Conservation (phyloP, 176 grass and related monocot genomes). For the Cenchrus americanus region DNA sequence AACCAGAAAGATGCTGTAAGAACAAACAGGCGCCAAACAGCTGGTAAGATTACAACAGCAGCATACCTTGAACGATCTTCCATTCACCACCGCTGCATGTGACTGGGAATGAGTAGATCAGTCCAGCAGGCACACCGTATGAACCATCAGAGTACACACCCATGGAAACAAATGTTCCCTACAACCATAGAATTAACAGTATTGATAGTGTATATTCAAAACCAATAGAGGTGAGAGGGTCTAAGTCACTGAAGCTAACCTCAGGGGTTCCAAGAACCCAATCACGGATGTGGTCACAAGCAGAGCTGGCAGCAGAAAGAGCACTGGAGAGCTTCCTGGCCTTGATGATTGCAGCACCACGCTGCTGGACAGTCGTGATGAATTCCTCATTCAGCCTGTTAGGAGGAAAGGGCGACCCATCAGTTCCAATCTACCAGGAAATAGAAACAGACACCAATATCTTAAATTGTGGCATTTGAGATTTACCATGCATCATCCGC, state of each 20-base stretch:
- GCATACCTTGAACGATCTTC: conserved; percentile 86
- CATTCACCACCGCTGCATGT: conserved; percentile 80
- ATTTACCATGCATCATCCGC: conserved; percentile 79
- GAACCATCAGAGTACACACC: conserved; percentile 96
- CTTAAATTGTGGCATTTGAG: conserved; percentile 1
- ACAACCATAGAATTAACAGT: background rate
- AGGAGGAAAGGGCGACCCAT: background rate
- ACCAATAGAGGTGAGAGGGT: background rate
- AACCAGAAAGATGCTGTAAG: background rate
- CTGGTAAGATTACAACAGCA: background rate
- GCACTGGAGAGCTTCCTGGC: conserved; percentile 96
- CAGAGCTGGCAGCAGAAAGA: conserved; percentile 93
- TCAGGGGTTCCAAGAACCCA: conserved; percentile 96
- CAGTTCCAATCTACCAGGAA: conserved; percentile 24
- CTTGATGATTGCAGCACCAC: conserved; percentile 97
- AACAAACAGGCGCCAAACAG: background rate
- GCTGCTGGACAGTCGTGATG: conserved; percentile 86
- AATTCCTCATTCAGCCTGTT: conserved; percentile 79
- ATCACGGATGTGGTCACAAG: conserved; percentile 95
- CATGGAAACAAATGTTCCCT: conserved; percentile 98
- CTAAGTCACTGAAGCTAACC: conserved; percentile 44
- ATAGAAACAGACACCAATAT: background rate
- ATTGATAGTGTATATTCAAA: background rate
- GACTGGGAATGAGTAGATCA: conserved; percentile 98
- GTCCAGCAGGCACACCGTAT: conserved; percentile 85